A percentile compares a stretch with the other conserved stretches of the same genome.
Evolutionary conservation across 2,329 filamentous ascomycete genomes (phyloP).

Genomic region (Shiraia sp.): DNA sequence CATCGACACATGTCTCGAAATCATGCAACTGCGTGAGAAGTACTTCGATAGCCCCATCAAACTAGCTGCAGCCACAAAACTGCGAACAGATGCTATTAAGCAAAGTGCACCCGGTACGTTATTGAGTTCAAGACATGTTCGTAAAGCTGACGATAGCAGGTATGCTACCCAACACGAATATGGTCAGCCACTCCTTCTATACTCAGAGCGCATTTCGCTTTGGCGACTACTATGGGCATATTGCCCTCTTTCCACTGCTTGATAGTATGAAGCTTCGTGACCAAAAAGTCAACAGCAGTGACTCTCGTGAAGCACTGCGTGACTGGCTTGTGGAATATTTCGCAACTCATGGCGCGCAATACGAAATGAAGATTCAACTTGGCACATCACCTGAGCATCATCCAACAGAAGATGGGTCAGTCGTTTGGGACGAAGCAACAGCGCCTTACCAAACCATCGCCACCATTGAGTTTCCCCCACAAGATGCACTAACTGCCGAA

Average conservation of each 20-base stretch:
- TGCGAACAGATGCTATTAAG: conserved; percentile 36
- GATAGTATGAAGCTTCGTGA: conserved; percentile 20
- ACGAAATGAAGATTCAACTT: conserved; percentile 39
- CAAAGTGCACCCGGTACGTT: conserved; percentile 32
- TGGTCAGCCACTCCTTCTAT: conserved; percentile 40
- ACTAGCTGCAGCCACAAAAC: conserved; percentile 21
- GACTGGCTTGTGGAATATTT: conserved; percentile 33
- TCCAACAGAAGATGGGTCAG: conserved; percentile 33
- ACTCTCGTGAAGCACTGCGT: conserved; percentile 25
- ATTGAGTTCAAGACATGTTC: not conserved
- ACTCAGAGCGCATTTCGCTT: conserved; percentile 38
- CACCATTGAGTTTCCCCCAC: conserved; percentile 27
- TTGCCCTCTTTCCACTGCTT: conserved; percentile 30
- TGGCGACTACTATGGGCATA: conserved; percentile 34
- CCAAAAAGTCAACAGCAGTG: conserved; percentile 23
- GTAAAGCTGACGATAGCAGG: not conserved
- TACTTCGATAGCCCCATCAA: conserved; percentile 28
- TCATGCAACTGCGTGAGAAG: conserved; percentile 34
- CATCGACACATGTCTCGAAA: conserved; percentile 36
- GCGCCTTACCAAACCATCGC: conserved; percentile 36
- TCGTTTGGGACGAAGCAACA: conserved; percentile 37
- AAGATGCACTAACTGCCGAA: conserved; percentile 26
- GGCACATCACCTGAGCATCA: conserved; percentile 32
- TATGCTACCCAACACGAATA: conserved; percentile 37
- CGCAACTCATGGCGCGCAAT: conserved; percentile 23